phyloP scores from a whole-genome alignment of 176 grass and related monocot species.

The Paspalum notatum region DNA sequence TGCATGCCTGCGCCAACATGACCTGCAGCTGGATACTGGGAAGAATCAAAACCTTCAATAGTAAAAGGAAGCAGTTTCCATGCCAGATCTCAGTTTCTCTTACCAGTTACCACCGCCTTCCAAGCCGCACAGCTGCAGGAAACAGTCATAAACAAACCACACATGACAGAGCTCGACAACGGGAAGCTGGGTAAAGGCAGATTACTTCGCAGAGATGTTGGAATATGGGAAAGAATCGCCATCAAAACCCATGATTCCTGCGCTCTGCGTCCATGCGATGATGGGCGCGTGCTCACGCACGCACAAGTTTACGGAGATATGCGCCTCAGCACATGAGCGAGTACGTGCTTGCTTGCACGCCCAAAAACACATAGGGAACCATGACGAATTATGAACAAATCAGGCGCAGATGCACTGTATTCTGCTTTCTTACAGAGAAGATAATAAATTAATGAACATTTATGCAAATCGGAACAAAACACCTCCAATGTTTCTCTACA shows the following conservation, averaged over 20 bases:
- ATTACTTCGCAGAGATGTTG: not conserved
- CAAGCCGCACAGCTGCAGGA: slow-evolving; percentile 25
- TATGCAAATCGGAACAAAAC: slow-evolving; percentile 13
- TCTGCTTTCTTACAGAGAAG: not conserved
- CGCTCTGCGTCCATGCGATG: not conserved
- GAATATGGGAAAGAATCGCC: slow-evolving; percentile 1
- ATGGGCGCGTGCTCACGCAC: not conserved
- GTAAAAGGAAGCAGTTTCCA: slow-evolving; percentile 63
- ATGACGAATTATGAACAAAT: not conserved
- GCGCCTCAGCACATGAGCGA: slow-evolving; percentile 20
- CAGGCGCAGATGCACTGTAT: not conserved
- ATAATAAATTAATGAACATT: not conserved
- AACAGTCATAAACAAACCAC: slow-evolving; percentile 26
- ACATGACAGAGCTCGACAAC: not conserved
- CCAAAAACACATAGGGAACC: slow-evolving; percentile 9
- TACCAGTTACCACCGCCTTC: slow-evolving; percentile 25
- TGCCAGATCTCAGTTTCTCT: slow-evolving; percentile 50
- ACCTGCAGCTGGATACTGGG: slow-evolving; percentile 23
- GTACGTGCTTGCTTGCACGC: not conserved
- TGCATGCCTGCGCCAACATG: slow-evolving; percentile 6
- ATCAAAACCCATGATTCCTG: not conserved
- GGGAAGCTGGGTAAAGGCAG: not conserved
- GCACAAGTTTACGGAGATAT: not conserved
- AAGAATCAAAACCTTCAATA: slow-evolving; percentile 40
- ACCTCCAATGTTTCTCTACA: slow-evolving; percentile 7